Percentiles rank a stretch among this genome's conserved stretches.
These are phyloP conservation scores for Coniferiporia weirii DNA, from an alignment of 1,284 basidiomycete genomes.

Conservation along the genomic window DNA sequence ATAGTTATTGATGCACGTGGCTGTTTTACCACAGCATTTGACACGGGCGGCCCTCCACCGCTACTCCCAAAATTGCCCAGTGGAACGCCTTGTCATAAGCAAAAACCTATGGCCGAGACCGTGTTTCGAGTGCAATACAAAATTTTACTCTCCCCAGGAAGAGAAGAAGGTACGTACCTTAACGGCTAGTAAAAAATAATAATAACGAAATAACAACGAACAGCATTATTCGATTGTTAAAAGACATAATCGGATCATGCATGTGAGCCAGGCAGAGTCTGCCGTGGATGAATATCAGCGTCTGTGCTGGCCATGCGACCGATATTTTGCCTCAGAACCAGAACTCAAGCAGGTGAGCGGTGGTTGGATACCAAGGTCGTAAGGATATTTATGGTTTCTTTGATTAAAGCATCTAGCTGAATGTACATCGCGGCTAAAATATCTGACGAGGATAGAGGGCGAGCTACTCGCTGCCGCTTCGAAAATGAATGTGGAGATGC, in stretches of 20 bases:
- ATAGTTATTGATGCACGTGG: background rate
- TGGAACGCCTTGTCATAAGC: background rate
- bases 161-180: background rate
- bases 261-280: background rate
- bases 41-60: background rate
- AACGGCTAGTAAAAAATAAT: background rate
- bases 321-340: background rate
- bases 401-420: background rate
- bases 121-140: background rate
- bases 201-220: background rate
- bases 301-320: slow-evolving; percentile 3
- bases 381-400: background rate
- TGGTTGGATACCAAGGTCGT: background rate
- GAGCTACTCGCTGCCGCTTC: background rate
- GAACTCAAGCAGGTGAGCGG: background rate
- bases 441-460: background rate
- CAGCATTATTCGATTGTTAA: background rate
- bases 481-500: too few relatives aligned
- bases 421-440: slow-evolving; percentile 1
- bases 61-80: background rate
- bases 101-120: background rate
- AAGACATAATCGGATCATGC: slow-evolving; percentile 1
- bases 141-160: background rate
- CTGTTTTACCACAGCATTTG: background rate
- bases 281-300: background rate